Percentiles rank a stretch among this genome's conserved stretches.
phyloP scores from a whole-genome alignment of 768 basidiomycete species.

The Kwoniella sp. region DNA sequence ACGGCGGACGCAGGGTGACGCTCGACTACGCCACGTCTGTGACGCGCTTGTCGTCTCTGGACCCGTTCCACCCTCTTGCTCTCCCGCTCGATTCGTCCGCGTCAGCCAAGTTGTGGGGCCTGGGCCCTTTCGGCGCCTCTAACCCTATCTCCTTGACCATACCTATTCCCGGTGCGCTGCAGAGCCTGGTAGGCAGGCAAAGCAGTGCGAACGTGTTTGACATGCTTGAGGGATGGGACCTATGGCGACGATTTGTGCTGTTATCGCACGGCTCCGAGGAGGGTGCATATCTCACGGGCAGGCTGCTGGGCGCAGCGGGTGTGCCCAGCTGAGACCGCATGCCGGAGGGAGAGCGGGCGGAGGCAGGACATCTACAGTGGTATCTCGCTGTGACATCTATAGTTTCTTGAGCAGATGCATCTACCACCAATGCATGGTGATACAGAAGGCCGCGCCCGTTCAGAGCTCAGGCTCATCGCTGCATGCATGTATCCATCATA shows the following conservation, averaged over 20 bases:
- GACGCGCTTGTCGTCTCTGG: constrained; percentile 14
- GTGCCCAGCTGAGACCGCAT: constrained; percentile 6
- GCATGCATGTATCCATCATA: too few species aligned
- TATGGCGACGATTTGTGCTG: too few species aligned
- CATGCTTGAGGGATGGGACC: constrained; percentile 26
- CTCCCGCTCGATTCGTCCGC: background rate
- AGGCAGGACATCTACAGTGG: too few species aligned
- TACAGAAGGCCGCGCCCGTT: too few species aligned
- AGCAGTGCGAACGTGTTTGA: constrained; percentile 35
- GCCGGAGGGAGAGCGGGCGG: too few species aligned
- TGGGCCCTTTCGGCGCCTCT: constrained; percentile 2
- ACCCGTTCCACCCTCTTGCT: constrained; percentile 23
- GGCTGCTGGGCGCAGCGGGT: background rate
- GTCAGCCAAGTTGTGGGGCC: background rate
- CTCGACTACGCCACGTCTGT: constrained; percentile 37
- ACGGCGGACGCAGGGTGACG: constrained; percentile 35
- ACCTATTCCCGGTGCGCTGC: constrained; percentile 19
- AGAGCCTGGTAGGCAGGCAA: constrained; percentile 1
- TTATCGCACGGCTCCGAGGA: too few species aligned
- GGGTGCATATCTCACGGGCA: background rate
- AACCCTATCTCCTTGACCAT: constrained; percentile 12
- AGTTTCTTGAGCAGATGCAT: too few species aligned
- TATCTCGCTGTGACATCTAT: too few species aligned
- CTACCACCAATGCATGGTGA: too few species aligned
- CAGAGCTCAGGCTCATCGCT: too few species aligned